phyloP scores from a whole-genome alignment of 257 asterid species.

The Scutellaria baicalensis region DNA sequence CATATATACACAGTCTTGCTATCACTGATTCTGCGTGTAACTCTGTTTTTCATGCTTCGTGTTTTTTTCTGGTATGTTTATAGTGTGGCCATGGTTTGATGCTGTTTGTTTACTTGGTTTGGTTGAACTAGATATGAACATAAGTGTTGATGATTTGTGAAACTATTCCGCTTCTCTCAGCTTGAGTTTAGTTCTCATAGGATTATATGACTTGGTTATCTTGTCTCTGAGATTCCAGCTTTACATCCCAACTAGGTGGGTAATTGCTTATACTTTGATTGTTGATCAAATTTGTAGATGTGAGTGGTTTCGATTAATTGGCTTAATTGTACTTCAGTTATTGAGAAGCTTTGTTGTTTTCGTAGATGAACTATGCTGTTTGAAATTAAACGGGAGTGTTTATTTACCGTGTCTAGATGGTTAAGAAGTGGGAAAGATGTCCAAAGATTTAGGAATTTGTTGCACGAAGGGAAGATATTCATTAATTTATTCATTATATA shows the following conservation, averaged over 20 bases:
- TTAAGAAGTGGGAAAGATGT: not conserved
- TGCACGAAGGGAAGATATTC: not conserved
- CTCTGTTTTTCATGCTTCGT: not conserved
- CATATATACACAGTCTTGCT: not conserved
- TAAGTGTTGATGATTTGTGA: not conserved
- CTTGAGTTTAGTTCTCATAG: not conserved
- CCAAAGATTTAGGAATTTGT: not conserved
- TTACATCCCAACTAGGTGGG: not conserved
- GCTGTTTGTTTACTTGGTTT: not conserved
- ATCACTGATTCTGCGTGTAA: not conserved
- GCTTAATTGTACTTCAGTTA: not conserved
- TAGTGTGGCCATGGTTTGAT: not conserved
- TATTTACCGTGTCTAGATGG: not conserved
- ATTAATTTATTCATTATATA: not conserved
- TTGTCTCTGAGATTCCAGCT: no score
- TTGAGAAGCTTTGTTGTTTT: not conserved
- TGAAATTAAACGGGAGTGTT: not conserved
- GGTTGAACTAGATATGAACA: not conserved
- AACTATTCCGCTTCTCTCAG: not conserved
- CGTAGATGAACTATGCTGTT: not conserved
- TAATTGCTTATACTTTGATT: not conserved
- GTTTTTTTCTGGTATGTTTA: not conserved
- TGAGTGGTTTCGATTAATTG: not conserved
- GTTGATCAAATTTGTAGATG: not conserved
- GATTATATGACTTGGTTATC: not conserved